Base-by-base conservation (phyloP, 2,329 filamentous ascomycete genomes). In the Cladophialophora yegresii region DNA sequence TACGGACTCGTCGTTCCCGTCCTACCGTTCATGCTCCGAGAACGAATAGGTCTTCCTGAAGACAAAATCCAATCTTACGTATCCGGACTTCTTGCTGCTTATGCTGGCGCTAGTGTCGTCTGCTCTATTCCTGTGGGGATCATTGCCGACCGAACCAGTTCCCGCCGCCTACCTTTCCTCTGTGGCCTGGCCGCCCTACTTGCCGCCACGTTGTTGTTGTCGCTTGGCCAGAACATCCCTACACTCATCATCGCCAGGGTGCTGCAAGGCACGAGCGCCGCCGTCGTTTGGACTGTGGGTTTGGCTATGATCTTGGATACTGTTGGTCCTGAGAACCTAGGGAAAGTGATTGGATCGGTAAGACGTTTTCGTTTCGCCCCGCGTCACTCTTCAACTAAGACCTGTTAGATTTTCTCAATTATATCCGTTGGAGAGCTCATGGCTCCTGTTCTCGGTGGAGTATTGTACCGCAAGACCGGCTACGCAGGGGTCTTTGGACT, bases 1-100 rank as follows among this genome's bases (percentile, higher is more conserved):
- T 87, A 87, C 71, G 83, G 82, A 1, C 76, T 87, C 2, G 77
- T 87, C 16, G 84, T 87, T 0, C 85, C 85, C 0, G 80, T 86
- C 8, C 74, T 87, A 1, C 85, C 85, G 0, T 87, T 83, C 67
- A 80, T 87, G 75, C 80, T 87, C 1, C 72, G 78, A 54, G 79
- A 83, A 60, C 79, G 84, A 4, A 74, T 87, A 22, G 70, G 77
- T 1, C 66, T 85, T 7, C 81, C 83, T 0, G 71, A 80, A 6
- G 70, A 78, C 5, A 73, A 83, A 55, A 75, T 85, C 20, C 85
- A 87, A 71, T 77, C 76, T 20, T 77, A 82, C 58, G 81, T 83
- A 1, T 86, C 84, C 0, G 77, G 76, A 23, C 76, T 87, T 0
- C 76, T 87, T 0, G 82, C 83, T 7, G 77, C 79, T 7, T 87